These are phyloP conservation scores for Stachybotrys chartarum DNA, from an alignment of 2,329 filamentous ascomycete species.

Conservation along the genomic window DNA sequence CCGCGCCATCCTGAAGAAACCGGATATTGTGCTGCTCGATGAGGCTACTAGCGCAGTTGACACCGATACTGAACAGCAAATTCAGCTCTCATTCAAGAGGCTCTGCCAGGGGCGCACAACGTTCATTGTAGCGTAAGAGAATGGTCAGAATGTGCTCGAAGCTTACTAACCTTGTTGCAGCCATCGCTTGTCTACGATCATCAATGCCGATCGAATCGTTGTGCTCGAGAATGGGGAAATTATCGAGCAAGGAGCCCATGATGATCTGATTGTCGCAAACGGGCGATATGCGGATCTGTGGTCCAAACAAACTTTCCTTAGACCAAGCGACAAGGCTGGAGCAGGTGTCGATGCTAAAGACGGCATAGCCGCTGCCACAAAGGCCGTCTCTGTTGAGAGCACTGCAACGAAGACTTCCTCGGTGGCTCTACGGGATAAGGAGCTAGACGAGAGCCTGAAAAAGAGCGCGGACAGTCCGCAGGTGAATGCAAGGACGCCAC, in stretches of 20 bases:
- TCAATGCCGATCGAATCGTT: constrained; percentile 61
- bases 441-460: neutral
- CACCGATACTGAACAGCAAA: constrained; percentile 60
- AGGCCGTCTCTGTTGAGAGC: neutral
- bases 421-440: neutral
- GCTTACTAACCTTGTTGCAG: constrained; percentile 21
- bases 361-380: neutral
- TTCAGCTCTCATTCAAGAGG: constrained; percentile 52
- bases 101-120: constrained; percentile 57
- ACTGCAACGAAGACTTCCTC: neutral
- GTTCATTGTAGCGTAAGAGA: constrained; percentile 54
- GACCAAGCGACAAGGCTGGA: constrained; percentile 33
- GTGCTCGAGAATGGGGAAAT: constrained; percentile 57
- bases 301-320: constrained; percentile 54
- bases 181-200: constrained; percentile 64
- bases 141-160: too few species aligned
- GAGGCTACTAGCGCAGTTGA: constrained; percentile 75
- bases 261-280: constrained; percentile 46
- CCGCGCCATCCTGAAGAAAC: constrained; percentile 65
- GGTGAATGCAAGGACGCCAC: constrained; percentile 22
- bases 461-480: neutral
- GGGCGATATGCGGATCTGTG: constrained; percentile 60
- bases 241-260: constrained; percentile 56
- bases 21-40: constrained; percentile 70
- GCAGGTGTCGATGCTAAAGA: neutral